These are phyloP conservation scores for Funneliformis geosporum DNA, from an alignment of 192 early-diverging fungal species.

Conservation along the genomic window DNA sequence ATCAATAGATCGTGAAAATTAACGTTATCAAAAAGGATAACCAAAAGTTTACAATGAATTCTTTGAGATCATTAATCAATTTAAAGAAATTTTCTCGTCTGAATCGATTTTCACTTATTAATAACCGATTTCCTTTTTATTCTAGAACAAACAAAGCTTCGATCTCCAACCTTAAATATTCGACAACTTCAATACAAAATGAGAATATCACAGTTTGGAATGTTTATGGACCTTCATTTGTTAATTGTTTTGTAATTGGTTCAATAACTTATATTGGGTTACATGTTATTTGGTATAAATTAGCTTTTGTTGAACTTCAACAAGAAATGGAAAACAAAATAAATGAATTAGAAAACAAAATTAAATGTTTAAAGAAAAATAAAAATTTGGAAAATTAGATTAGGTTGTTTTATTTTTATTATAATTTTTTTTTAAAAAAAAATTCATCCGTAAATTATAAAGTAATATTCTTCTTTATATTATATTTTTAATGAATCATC, in stretches of 20 bases:
- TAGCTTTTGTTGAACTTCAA: constrained; percentile 5
- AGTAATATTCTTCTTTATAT: too few relatives aligned
- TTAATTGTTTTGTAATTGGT: constrained; percentile 15
- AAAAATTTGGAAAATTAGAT: background rate
- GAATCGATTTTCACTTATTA: background rate
- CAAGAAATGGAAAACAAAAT: constrained; percentile 18
- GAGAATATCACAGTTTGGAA: constrained; percentile 9
- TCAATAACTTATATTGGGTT: constrained; percentile 23
- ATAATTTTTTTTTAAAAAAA: too few relatives aligned
- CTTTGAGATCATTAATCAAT: background rate
- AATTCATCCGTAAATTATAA: too few relatives aligned
- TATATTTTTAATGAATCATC: too few relatives aligned
- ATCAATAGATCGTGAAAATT: too few relatives aligned
- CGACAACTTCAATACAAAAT: too few relatives aligned
- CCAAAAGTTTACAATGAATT: background rate
- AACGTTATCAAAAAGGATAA: too few relatives aligned
- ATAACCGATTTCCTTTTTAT: background rate
- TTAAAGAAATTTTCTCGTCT: background rate
- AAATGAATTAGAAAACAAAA: background rate
- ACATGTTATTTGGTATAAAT: constrained; percentile 3
- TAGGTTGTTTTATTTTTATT: too few relatives aligned
- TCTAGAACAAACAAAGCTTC: background rate
- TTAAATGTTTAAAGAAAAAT: constrained; percentile 2
- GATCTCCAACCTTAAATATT: too few relatives aligned
- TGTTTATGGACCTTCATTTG: constrained; percentile 11